Base-by-base conservation (phyloP, 352 stramenopile genomes). In the Phytopythium vexans region DNA sequence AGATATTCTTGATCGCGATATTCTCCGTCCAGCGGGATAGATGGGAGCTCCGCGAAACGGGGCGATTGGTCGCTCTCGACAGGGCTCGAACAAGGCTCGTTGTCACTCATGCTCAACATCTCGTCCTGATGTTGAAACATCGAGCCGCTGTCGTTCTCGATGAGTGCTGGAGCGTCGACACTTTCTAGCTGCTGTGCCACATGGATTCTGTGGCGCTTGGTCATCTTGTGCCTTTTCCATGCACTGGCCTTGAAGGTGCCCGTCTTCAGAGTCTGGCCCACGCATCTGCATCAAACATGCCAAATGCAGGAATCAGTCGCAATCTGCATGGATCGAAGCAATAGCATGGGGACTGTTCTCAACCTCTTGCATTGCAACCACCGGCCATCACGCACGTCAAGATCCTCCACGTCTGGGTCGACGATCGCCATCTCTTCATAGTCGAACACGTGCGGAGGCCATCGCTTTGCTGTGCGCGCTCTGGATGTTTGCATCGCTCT, bases 281-380 rank as follows among this genome's bases (percentile, higher is more conserved):
- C 58, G 54, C 73, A 81, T 44, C 70, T 84, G 14, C 7, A 21
- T 41, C 14, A 8, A 1, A 9, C 39, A 14, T 43, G 4, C 15
- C 0, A 44, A 8, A 31, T 41, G 31, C 14, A 11, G 3, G 9
- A 16, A 31, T 56, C 31, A 41, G 31, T 35, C n/a, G 4, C 16
- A 1, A 14, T 3, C 7, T 1, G 35, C 8, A 40, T n/a, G 31
- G 46, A 33, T 33, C 38, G 16, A 42, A n/a, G 1, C 14, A 15
- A 35, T 5, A 27, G 21, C 21, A 27, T 27, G 21, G 21, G 21
- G 21, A 27, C 21, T 27, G 21, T 27, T 27, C 2, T 27, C 21
- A 62, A 74, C 72, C 62, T 74, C 45, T 68, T 60, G 52, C 79
- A 89, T 35, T 66, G 70, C 32, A 89, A 67, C 76, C 79, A 89